These are phyloP conservation scores for Neurospora tetraspora DNA, from an alignment of 495 filamentous ascomycete genomes.

Conservation along the genomic window DNA sequence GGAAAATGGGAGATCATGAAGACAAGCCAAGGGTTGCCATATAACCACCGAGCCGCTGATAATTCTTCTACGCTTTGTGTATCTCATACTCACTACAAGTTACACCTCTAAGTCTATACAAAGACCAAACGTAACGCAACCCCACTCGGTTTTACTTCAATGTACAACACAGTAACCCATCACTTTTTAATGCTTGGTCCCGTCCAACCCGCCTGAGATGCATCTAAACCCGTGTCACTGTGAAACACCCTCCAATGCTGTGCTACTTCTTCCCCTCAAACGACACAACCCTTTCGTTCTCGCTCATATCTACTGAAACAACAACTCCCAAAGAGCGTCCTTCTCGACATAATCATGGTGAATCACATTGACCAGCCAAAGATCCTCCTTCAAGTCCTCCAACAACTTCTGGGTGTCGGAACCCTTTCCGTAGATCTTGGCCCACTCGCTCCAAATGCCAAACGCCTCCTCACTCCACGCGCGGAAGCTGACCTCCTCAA, in stretches of 20 bases:
- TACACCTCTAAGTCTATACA: not conserved
- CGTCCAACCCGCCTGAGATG: not conserved
- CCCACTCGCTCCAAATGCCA: constrained; percentile 92
- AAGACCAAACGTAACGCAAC: not conserved
- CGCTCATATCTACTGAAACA: constrained; percentile 19
- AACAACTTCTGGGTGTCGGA: constrained; percentile 59
- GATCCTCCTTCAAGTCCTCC: constrained; percentile 51
- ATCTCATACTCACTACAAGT: not conserved
- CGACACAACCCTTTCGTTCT: not conserved
- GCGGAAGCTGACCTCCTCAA: constrained; percentile 89
- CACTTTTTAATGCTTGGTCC: not conserved
- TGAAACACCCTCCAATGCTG: not conserved
- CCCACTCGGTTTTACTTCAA: not conserved
- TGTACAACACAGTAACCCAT: not conserved
- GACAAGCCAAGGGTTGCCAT: not conserved
- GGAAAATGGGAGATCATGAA: not conserved
- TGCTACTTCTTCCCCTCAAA: not conserved
- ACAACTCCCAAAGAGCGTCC: constrained; percentile 54
- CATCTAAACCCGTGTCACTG: not conserved
- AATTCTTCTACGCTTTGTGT: not conserved
- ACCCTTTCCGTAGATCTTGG: constrained; percentile 62
- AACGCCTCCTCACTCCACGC: constrained; percentile 96
- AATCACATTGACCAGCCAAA: constrained; percentile 86
- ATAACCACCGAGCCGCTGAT: not conserved
- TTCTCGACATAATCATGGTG: constrained; percentile 69